Conservation (phyloP, 495 filamentous ascomycete genomes). For the Lindgomyces ingoldianus region DNA sequence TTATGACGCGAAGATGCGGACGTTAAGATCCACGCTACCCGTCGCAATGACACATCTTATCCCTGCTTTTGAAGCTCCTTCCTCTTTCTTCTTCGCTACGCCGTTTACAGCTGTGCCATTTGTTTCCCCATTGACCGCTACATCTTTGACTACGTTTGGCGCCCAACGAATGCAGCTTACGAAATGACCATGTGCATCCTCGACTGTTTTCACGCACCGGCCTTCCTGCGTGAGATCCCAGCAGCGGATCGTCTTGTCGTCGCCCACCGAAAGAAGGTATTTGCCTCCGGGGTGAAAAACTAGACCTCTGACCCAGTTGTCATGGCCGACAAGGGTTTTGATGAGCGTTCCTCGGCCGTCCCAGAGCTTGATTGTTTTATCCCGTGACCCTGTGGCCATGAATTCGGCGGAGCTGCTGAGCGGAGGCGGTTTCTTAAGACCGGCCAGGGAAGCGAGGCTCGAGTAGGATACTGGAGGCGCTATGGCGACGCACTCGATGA, state of each 20-base stretch:
- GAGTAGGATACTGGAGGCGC: slow-evolving; percentile 78
- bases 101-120: slow-evolving; percentile 53
- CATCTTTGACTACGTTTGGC: slow-evolving; percentile 69
- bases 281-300: slow-evolving; percentile 94
- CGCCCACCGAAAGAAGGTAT: slow-evolving; percentile 79
- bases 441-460: slow-evolving; percentile 76
- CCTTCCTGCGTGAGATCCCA: slow-evolving; percentile 95
- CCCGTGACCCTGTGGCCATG: slow-evolving; percentile 84
- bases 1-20: slow-evolving; percentile 59
- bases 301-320: slow-evolving; percentile 90
- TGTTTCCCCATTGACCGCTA: slow-evolving; percentile 49
- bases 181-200: slow-evolving; percentile 82
- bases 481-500: slow-evolving; percentile 84
- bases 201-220: slow-evolving; percentile 79
- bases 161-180: slow-evolving; percentile 89
- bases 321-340: slow-evolving; percentile 86
- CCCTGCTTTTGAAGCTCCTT: slow-evolving; percentile 46
- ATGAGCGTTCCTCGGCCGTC: slow-evolving; percentile 81
- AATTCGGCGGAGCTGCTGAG: slow-evolving; percentile 78
- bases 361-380: slow-evolving; percentile 92
- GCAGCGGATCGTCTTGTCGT: slow-evolving; percentile 91
- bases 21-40: slow-evolving; percentile 63
- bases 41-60: slow-evolving; percentile 67
- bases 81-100: slow-evolving; percentile 50
- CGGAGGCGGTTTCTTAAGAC: slow-evolving; percentile 78